Base-by-base conservation (phyloP, 1,284 basidiomycete species). In the Termitomyces sp. region DNA sequence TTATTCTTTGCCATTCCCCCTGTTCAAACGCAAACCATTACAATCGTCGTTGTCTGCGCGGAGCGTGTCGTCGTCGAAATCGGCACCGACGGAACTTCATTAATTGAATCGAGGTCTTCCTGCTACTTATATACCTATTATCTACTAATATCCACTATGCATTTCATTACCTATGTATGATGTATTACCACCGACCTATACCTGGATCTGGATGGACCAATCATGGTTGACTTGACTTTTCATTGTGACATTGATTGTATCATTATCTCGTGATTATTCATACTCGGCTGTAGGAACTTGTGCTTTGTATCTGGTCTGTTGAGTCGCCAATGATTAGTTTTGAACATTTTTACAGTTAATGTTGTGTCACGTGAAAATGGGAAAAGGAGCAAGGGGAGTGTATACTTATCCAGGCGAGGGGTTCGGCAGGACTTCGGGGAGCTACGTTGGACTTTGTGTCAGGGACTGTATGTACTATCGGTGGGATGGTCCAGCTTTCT, bases 1-100 rank as follows among this genome's bases (percentile, higher is more conserved):
- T 17, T 78, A 78, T 62, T 77, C 76, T 1, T 65, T 76, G 42
- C 72, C 75, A 13, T 71, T 76, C 53, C 71, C 72, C 8, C 51
- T 72, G 41, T 70, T 74, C 53, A 58, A 62, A 31, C 65, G 59
- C 34, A 63, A 56, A 19, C 36, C 47, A 4, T 8, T 52, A 17
- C 21, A 49, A 12, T 36, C 47, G 21, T 21, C 46, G 12, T 41
- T 42, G 17, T 45, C 51, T 17, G 5, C 49, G 34, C 50, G 50
- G 17, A 50, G 38, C 30, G 31, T 50, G 10, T 46, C 51, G 3
- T 53, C 61, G 19, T 52, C 59, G 26, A 61, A 52, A 42, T 60
- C 58, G 7, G 56, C 52, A 9, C 58, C 58, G 6, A 46, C 41
- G n/a, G 28, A 48, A 21, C 26, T 47, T 43, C 33, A 46, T 13